A percentile compares a stretch with the other conserved stretches of the same genome.
Conservation (phyloP, 768 basidiomycete species). For the Lyophyllum shimeji region DNA sequence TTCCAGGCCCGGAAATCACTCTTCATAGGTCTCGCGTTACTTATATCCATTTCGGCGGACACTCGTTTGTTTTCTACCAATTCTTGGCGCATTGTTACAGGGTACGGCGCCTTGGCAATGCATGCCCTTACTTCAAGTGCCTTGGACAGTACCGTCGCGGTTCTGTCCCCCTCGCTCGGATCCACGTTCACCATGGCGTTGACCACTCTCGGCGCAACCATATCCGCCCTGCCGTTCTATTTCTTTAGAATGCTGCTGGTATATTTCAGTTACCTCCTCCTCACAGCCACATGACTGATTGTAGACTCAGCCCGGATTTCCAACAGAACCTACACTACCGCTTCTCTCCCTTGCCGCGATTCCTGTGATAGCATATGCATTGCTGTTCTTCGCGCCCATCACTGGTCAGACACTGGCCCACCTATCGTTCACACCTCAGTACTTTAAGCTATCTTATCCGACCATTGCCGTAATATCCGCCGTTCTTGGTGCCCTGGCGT, state of each 20-base stretch:
- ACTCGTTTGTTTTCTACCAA: slow-evolving; percentile 38
- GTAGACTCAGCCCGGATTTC: slow-evolving; percentile 43
- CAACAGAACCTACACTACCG: slow-evolving; percentile 52
- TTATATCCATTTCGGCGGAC: slow-evolving; percentile 60
- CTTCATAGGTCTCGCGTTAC: slow-evolving; percentile 46
- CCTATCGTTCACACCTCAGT: slow-evolving; percentile 50
- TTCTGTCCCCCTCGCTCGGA: slow-evolving; percentile 58
- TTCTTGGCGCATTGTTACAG: slow-evolving; percentile 49
- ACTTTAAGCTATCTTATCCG: slow-evolving; percentile 61
- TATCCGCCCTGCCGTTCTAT: slow-evolving; percentile 66
- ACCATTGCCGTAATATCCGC: slow-evolving; percentile 45
- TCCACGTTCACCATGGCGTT: slow-evolving; percentile 55
- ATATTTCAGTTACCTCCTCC: slow-evolving; percentile 20
- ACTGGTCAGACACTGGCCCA: slow-evolving; percentile 46
- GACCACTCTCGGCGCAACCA: slow-evolving; percentile 59
- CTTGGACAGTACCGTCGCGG: slow-evolving; percentile 60
- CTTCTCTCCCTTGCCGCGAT: slow-evolving; percentile 56
- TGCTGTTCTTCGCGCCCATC: slow-evolving; percentile 61
- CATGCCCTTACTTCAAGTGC: slow-evolving; percentile 61
- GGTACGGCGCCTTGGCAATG: slow-evolving; percentile 63
- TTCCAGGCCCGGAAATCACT: slow-evolving; percentile 50
- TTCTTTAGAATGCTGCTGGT: slow-evolving; percentile 59
- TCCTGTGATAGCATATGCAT: slow-evolving; percentile 60
- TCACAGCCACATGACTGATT: not conserved
- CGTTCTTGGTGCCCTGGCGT: slow-evolving; percentile 60